Conservation (phyloP, 768 basidiomycete species). For the Podaxis sp. region DNA sequence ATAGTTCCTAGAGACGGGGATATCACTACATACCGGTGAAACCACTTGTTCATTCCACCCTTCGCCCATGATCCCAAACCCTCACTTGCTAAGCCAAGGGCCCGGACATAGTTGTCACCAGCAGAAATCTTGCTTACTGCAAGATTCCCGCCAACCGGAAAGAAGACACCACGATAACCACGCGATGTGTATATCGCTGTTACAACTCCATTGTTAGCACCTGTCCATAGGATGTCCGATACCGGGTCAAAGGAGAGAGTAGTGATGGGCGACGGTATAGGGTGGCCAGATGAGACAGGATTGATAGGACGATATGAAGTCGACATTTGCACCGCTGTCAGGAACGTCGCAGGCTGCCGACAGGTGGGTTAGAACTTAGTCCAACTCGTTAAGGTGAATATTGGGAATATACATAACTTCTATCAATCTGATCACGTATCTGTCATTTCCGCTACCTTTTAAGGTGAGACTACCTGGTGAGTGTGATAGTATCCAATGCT, state of each 20-base stretch:
- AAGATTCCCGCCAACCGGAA: slow-evolving; percentile 63
- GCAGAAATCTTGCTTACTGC: slow-evolving; percentile 71
- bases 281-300: slow-evolving; percentile 8
- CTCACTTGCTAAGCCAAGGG: slow-evolving; percentile 50
- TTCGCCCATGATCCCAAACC: slow-evolving; percentile 80
- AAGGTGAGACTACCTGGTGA: no score
- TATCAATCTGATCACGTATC: not conserved
- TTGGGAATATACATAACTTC: not conserved
- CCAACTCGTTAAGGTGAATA: not conserved
- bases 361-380: not conserved
- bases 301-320: slow-evolving; percentile 16
- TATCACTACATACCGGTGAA: slow-evolving; percentile 47
- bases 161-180: slow-evolving; percentile 66
- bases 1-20: not conserved
- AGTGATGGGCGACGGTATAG: slow-evolving; percentile 40
- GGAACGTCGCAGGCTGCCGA: not conserved
- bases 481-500: no score
- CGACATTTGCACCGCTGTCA: slow-evolving; percentile 17
- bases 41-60: slow-evolving; percentile 85
- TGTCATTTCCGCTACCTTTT: not conserved
- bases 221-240: slow-evolving; percentile 87
- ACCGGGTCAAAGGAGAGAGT: slow-evolving; percentile 87
- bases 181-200: slow-evolving; percentile 60
- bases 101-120: slow-evolving; percentile 77
- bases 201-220: slow-evolving; percentile 67